Evolutionary conservation across 345 rosid species (phyloP), one percentile per base, ranked within the genome.

Genomic region (Moringa oleifera): DNA sequence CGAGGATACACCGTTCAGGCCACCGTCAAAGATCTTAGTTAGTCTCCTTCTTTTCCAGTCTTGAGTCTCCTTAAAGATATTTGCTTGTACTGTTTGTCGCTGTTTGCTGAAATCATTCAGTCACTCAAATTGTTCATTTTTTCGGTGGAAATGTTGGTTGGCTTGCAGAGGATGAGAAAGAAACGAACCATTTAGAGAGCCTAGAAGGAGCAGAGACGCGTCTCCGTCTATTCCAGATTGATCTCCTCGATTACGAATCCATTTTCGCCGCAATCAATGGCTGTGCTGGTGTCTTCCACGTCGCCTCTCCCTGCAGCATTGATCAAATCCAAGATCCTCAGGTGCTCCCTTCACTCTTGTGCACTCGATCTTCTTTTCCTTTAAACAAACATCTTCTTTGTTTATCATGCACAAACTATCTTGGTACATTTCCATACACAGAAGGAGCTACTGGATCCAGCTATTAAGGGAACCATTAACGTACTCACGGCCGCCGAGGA

Each of bases 301-400:
- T 94, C 28, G 99, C 99, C 25, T 90, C 92, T 59, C 97, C 99
- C 12, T 86, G 92, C 81, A 88, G 69, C 71, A 84, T 90, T 57
- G 96, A 86, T 51, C 59, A 66, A 73, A 96, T 86, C 59, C 69
- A 46, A 2, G 92, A 94, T 62, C 97, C 96, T 2, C 81, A 94
- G 91, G 98, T 86, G n/a, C 20, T 53, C 15, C 6, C n/a, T 41
- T 19, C 51, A 36, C 47, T 51, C 13, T 16, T 41, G 1, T 41
- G 6, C 13, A 41, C 37, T 62, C 41, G 12, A 41, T 41, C 17
- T 41, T 41, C 47, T 11, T 41, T 41, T 4, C 12, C 13, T 41
- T n/a, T n/a, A n/a, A n/a, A n/a, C n/a, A n/a, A n/a, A n/a, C n/a
- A 15, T 41, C 47, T 11, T 5, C 37, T 41, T 1, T 41, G 6